These are phyloP conservation scores for Schrenkiella parvula DNA, from an alignment of 345 rosid species.

Conservation along the genomic window DNA sequence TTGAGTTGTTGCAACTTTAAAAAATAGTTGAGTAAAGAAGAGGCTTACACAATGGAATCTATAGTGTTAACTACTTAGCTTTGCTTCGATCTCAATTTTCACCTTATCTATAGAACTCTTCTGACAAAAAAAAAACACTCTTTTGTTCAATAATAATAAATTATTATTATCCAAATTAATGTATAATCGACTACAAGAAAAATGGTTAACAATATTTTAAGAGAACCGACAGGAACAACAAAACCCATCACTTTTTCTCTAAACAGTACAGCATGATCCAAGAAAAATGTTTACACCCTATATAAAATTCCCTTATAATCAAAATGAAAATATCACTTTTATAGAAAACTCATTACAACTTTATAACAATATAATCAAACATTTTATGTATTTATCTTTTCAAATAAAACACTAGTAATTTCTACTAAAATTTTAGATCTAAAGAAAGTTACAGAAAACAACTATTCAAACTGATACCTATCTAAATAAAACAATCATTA, in stretches of 20 bases:
- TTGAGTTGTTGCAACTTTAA: constrained; percentile 22
- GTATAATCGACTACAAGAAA: neutral
- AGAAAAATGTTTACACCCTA: neutral
- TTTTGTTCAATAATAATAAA: neutral
- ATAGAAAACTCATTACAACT: neutral
- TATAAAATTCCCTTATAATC: neutral
- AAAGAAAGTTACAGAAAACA: neutral
- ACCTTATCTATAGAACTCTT: neutral
- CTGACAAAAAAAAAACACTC: neutral
- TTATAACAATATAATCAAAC: neutral
- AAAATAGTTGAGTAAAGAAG: constrained; percentile 26
- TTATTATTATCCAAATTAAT: neutral
- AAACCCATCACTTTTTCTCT: neutral
- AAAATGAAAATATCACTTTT: constrained; percentile 1
- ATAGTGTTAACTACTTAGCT: constrained; percentile 9
- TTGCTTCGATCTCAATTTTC: constrained; percentile 23
- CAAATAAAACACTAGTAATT: neutral
- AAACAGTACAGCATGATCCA: neutral
- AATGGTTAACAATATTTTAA: neutral
- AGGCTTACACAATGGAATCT: constrained; percentile 19
- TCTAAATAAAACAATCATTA: neutral
- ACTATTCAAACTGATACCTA: neutral
- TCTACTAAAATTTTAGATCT: neutral
- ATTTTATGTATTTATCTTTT: neutral
- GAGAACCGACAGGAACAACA: neutral